Evolutionary conservation across 805 yeast genomes (phyloP), one percentile per base, ranked within the genome.

Genomic region (Zygosaccharomyces gambellarensis): DNA sequence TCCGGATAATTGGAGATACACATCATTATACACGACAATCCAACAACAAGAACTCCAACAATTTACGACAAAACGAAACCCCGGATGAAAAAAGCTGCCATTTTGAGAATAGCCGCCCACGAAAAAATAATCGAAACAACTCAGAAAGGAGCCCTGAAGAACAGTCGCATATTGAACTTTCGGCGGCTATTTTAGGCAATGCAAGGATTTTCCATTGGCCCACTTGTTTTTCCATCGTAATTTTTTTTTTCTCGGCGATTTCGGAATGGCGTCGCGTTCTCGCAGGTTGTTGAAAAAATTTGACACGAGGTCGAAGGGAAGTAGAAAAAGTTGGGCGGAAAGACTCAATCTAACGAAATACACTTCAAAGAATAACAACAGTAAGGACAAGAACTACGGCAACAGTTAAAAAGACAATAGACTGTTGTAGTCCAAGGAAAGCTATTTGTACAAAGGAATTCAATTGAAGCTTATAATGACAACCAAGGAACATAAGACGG

Each of bases 401-500:
- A 40, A 19, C 34, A 28, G 36, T 28, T 40, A 7, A 34, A 10
- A 34, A 34, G 2, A 11, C 2, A 6, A 14, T 34, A 5, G 28
- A 17, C 22, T 34, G 38, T 34, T 34, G 22, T 14, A 34, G 19
- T 34, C 14, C 12, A 34, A 3, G 17, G 38, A 6, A 34, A 31
- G 27, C 7, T 17, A 12, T 5, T 31, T 40, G 34, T 17, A 40
- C 30, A 40, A 27, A n/a, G 25, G 14, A 3, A 25, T 31, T 27
- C 44, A 12, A 29, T 28, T 29, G 34, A 19, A 17, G 30, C 7
- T 3, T 28, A 30, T 9, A 28, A 57, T 58, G 62, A 56, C 61
- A 32, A 46, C 51, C 28, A 60, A 54, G 50, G 56, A 57, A 42
- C 76, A 72, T 53, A 61, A 58, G 38, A 65, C 63, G 19, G 77